Evolutionary conservation across 78 protist genomes (phyloP).

Genomic region (Dictyostelium purpureum): DNA sequence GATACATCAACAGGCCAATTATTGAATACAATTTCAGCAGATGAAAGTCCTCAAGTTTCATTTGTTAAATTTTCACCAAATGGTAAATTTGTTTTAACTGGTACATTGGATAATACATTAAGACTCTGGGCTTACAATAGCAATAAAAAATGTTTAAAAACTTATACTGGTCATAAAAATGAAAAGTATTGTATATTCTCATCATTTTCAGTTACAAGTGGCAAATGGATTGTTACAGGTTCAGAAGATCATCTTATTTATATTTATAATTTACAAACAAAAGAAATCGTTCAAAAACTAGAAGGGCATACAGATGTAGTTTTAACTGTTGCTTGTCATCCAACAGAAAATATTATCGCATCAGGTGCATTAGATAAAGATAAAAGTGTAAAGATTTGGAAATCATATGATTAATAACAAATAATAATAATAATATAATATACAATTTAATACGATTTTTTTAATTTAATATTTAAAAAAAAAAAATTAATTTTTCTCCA

Average conservation of each 20-base stretch:
- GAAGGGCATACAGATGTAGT: conserved; percentile 89
- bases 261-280: conserved; percentile 90
- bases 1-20: conserved; percentile 91
- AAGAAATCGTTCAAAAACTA: conserved; percentile 83
- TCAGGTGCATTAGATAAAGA: conserved; percentile 84
- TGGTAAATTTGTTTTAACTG: conserved; percentile 89
- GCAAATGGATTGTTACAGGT: conserved; percentile 86
- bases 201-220: conserved; percentile 76
- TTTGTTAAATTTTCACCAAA: conserved; percentile 94
- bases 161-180: conserved; percentile 92
- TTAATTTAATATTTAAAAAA: too few species aligned
- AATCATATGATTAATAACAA: not conserved
- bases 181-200: conserved; percentile 85
- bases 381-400: conserved; percentile 85
- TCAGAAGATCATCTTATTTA: conserved; percentile 89
- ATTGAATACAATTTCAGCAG: conserved; percentile 90
- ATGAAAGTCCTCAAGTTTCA: conserved; percentile 88
- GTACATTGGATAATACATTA: conserved; percentile 84
- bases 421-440: not conserved
- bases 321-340: conserved; percentile 89
- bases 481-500: too few species aligned
- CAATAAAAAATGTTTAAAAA: conserved; percentile 82
- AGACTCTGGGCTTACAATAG: conserved; percentile 90
- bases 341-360: conserved; percentile 87
- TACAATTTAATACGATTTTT: too few species aligned